Conservation (phyloP, 176 grass and related monocot genomes). For the Ananas comosus region DNA sequence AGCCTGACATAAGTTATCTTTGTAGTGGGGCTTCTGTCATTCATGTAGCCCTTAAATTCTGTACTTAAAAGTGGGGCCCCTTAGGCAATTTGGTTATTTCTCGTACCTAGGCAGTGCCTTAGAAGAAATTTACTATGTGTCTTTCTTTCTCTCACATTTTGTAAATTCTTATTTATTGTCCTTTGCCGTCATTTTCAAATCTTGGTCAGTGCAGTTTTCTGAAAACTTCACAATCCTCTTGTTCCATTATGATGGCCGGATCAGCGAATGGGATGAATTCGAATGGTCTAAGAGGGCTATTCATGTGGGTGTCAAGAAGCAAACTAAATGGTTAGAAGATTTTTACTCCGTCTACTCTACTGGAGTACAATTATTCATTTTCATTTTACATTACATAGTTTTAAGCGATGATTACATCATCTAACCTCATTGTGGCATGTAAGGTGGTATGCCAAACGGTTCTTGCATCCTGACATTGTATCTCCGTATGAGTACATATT, state of each 20-base stretch:
- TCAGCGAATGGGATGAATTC: constrained; percentile 45
- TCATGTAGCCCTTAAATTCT: too few relatives aligned
- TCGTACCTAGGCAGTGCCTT: too few relatives aligned
- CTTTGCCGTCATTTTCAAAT: background rate
- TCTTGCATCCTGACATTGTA: constrained; percentile 90
- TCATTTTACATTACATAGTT: too few relatives aligned
- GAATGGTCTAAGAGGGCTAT: constrained; percentile 50
- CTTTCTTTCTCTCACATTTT: too few relatives aligned
- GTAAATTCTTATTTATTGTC: background rate
- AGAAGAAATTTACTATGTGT: background rate
- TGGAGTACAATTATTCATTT: too few relatives aligned
- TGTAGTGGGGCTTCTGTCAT: too few relatives aligned
- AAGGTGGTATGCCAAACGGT: constrained; percentile 99
- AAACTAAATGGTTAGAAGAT: constrained; percentile 42
- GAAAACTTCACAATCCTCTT: constrained; percentile 47
- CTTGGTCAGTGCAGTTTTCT: constrained; percentile 34
- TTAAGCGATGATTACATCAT: too few relatives aligned
- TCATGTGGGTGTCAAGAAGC: constrained; percentile 43
- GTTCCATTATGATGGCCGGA: constrained; percentile 48
- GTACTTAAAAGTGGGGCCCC: too few relatives aligned
- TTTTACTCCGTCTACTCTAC: too few relatives aligned
- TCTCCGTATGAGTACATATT: constrained; percentile 93
- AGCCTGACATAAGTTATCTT: too few relatives aligned
- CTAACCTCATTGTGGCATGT: constrained; percentile 2
- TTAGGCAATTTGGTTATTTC: too few relatives aligned